These are phyloP conservation scores for Fusarium transvaalense DNA, from an alignment of 2,329 filamentous ascomycete genomes.

Conservation along the genomic window DNA sequence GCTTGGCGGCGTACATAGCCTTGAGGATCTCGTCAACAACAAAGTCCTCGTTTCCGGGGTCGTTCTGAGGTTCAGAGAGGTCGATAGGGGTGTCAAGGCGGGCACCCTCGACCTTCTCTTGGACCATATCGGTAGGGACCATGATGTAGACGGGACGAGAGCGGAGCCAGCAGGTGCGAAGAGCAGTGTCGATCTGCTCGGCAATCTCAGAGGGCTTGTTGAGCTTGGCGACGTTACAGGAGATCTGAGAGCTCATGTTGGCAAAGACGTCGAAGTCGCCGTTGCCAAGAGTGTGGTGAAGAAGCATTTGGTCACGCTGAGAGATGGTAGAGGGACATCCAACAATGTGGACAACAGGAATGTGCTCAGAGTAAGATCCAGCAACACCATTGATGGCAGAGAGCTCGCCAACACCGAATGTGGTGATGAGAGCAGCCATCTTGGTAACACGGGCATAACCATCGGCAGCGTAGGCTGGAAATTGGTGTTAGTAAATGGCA, in stretches of 20 bases:
- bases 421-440: constrained; percentile 77
- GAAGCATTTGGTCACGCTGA: constrained; percentile 62
- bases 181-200: constrained; percentile 80
- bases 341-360: constrained; percentile 78
- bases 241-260: constrained; percentile 80
- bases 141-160: constrained; percentile 87
- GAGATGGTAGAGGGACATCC: constrained; percentile 64
- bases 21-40: constrained; percentile 84
- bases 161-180: constrained; percentile 79
- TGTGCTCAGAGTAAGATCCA: constrained; percentile 79
- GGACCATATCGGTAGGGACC: constrained; percentile 83
- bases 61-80: constrained; percentile 72
- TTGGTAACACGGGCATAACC: constrained; percentile 81
- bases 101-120: constrained; percentile 80
- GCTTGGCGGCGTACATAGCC: constrained; percentile 78
- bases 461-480: constrained; percentile 79
- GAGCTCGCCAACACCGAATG: constrained; percentile 81
- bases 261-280: constrained; percentile 87
- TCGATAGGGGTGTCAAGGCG: constrained; percentile 78
- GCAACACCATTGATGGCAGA: constrained; percentile 80
- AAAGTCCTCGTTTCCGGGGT: constrained; percentile 79
- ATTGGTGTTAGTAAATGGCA: constrained; percentile 30
- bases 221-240: constrained; percentile 77
- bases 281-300: constrained; percentile 79
- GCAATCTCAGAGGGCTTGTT: constrained; percentile 78